These are phyloP conservation scores for Paraglomus occultum DNA, from an alignment of 192 early-diverging fungal genomes.

Conservation along the genomic window DNA sequence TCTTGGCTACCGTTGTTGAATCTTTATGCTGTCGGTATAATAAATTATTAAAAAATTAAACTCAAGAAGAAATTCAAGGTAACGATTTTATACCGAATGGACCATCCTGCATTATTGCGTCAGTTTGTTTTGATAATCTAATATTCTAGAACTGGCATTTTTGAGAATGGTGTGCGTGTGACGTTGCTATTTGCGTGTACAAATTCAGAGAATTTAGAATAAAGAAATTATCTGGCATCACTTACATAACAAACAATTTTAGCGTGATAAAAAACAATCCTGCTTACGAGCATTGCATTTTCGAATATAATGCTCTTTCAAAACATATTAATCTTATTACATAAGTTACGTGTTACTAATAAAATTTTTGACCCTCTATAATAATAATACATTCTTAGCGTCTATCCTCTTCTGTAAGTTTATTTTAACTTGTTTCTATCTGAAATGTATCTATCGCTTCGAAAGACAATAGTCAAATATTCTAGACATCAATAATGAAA, in stretches of 20 bases:
- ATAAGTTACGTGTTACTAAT: no score
- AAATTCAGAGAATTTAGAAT: constrained; percentile 26
- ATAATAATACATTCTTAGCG: no score
- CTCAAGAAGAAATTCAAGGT: constrained; percentile 7
- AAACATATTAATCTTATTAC: no score
- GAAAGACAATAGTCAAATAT: no score
- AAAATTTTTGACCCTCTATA: no score
- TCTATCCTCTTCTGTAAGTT: no score
- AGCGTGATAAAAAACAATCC: constrained; percentile 19
- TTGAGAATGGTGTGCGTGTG: constrained; percentile 10
- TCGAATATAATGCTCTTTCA: constrained; percentile 24
- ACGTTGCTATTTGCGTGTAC: no score
- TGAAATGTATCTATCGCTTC: no score
- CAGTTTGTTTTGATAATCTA: constrained; percentile 25
- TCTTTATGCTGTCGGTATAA: constrained; percentile 27
- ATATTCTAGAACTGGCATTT: constrained; percentile 27
- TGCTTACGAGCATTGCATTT: constrained; percentile 24
- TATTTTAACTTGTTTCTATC: no score
- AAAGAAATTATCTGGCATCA: constrained; percentile 23
- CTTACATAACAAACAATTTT: constrained; percentile 23
- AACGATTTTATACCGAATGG: constrained; percentile 19
- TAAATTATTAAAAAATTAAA: constrained; percentile 25
- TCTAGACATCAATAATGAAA: no score
- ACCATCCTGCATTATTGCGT: constrained; percentile 24
- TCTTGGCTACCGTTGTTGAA: constrained; percentile 22